Conservation (phyloP, 345 rosid species). For the Populus tremula region DNA sequence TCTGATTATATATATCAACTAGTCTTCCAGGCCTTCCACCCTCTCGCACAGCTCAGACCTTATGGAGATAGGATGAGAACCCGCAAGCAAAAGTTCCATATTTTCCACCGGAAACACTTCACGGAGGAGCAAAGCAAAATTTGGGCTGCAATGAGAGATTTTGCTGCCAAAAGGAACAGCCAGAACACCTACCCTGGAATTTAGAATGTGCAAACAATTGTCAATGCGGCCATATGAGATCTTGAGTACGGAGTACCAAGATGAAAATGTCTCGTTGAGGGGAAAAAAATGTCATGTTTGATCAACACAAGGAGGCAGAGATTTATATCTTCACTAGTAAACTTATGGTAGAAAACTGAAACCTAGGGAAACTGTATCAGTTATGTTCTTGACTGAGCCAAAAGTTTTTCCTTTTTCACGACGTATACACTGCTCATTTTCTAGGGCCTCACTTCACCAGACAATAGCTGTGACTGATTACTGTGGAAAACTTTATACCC, state of each 20-base stretch:
- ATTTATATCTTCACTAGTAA: too few species aligned
- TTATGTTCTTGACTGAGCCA: too few species aligned
- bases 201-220: not conserved
- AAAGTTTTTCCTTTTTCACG: too few species aligned
- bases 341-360: not conserved
- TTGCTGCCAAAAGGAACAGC: not conserved
- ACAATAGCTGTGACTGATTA: too few species aligned
- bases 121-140: slow-evolving; percentile 21
- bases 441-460: too few species aligned
- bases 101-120: slow-evolving; percentile 17
- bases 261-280: not conserved
- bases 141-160: slow-evolving; percentile 41
- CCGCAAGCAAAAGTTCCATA: slow-evolving; percentile 10
- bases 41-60: slow-evolving; percentile 64
- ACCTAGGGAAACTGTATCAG: too few species aligned
- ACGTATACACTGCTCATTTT: too few species aligned
- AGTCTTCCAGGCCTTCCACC: slow-evolving; percentile 62
- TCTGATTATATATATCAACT: slow-evolving; percentile 56
- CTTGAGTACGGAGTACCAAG: not conserved
- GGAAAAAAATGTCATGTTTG: not conserved
- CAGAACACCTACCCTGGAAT: not conserved
- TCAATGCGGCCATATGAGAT: not conserved
- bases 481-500: not conserved
- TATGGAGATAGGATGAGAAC: slow-evolving; percentile 21
- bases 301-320: not conserved